Base-by-base conservation (phyloP, 768 basidiomycete species). In the Pisolithus tinctorius region DNA sequence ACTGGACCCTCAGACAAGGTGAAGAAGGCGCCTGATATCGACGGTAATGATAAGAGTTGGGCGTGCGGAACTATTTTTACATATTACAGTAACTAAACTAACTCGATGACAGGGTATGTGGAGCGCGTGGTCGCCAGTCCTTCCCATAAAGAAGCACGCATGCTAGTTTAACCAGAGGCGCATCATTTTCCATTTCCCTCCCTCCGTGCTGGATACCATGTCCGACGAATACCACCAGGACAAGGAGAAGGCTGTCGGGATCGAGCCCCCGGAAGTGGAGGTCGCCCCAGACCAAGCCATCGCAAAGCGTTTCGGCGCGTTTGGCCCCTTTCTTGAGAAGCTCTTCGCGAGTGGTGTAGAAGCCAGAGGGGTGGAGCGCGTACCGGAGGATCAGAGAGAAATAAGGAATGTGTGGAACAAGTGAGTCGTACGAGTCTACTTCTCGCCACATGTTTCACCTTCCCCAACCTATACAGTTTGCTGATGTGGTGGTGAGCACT, bases 291-390 rank as follows among this genome's bases (percentile, higher is more conserved):
- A 68, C 34, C 40, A 55, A 42, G 60, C 57, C 13, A 62, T 71
- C 27, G 60, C 55, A 17, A 55, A 55, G 26, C 61, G 69, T 14
- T 74, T 68, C 47, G 62, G 66, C 30, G 50, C 44, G 29, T 50
- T 67, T 31, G 66, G 65, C 0, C 67, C 65, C 3, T 30, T 70
- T 38, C 59, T 75, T 23, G 58, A 63, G 41, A 71, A 60, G 57
- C 63, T 78, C 11, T 78, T 79, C 58, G 63, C 68, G 14, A 73
- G 64, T 48, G 78, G 77, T 44, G 74, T 80, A 17, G 79, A 81
- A 60, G 77, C 77, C 4, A 65, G 76, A 60, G 79, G 79, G 17
- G 74, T 81, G 6, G 79, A 79, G 54, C 74, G 79, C 11, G 74
- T 80, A 0, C 76, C 74, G 14, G 79, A 80, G 58, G 61, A 73